Percentiles rank a stretch among this genome's conserved stretches.
phyloP scores from a whole-genome alignment of 192 early-diverging fungal genomes.

The Spinellus fusiger region DNA sequence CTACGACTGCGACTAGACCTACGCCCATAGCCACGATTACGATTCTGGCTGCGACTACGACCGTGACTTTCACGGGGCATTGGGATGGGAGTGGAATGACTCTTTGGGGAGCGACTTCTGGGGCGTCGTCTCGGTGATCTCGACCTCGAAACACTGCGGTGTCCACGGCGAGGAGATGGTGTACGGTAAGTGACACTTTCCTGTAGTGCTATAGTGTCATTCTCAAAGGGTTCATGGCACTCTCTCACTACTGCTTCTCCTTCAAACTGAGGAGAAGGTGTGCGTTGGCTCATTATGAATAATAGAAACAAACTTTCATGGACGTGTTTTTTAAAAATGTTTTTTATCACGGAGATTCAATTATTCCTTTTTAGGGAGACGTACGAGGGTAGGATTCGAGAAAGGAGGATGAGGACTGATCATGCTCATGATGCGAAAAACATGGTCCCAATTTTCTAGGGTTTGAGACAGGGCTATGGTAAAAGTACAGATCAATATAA shows the following conservation, averaged over 20 bases:
- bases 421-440: slow-evolving; percentile 4
- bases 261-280: slow-evolving; percentile 1
- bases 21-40: no score
- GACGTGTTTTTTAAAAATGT: neutral
- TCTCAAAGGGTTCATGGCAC: slow-evolving; percentile 1
- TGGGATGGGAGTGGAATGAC: no score
- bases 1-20: neutral
- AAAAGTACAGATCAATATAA: neutral
- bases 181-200: slow-evolving; percentile 9
- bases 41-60: no score
- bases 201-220: neutral
- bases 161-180: slow-evolving; percentile 12
- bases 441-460: slow-evolving; percentile 2
- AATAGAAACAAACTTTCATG: neutral
- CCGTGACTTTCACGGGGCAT: no score
- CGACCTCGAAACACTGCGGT: slow-evolving; percentile 7
- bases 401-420: neutral
- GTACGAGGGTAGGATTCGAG: neutral
- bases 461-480: neutral
- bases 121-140: no score
- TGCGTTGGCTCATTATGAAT: slow-evolving; percentile 4
- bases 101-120: slow-evolving; percentile 2
- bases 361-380: neutral
- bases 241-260: neutral
- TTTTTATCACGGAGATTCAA: neutral